These are phyloP conservation scores for Eutrema yunnanense DNA, from an alignment of 345 rosid genomes.

Conservation along the genomic window DNA sequence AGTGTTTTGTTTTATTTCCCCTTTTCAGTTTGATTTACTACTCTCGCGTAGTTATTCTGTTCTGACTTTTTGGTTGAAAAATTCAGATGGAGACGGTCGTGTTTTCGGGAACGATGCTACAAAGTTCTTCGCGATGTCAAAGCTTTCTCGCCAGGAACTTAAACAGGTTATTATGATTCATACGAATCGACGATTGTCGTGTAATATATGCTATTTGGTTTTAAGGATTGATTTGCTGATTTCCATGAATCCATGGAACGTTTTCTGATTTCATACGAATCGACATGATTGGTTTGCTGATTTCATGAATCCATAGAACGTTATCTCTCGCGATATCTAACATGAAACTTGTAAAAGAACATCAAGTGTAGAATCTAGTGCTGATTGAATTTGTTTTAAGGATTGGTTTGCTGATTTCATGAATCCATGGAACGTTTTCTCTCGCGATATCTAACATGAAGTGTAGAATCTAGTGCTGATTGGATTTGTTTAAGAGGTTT, in stretches of 20 bases:
- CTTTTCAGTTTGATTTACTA: too few species aligned
- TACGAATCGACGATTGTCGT: background rate
- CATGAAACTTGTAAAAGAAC: background rate
- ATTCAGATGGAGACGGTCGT: too few species aligned
- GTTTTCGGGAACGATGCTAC: too few species aligned
- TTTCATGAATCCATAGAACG: background rate
- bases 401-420: background rate
- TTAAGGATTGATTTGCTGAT: background rate
- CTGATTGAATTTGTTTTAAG: conserved; percentile 1
- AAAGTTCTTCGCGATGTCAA: too few species aligned
- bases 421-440: background rate
- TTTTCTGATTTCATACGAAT: too few species aligned
- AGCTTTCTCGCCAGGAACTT: conserved; percentile 49
- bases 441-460: background rate
- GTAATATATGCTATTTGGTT: background rate
- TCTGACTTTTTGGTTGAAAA: too few species aligned
- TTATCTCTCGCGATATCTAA: background rate
- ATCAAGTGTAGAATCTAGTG: background rate
- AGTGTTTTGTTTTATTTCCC: too few species aligned
- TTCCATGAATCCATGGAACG: background rate
- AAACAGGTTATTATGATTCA: conserved; percentile 46
- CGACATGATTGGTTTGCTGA: too few species aligned
- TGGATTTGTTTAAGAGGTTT: conserved; percentile 39
- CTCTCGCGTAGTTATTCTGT: too few species aligned
- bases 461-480: background rate